Conservation (phyloP, 495 filamentous ascomycete genomes). For the Podospora tetraspora region DNA sequence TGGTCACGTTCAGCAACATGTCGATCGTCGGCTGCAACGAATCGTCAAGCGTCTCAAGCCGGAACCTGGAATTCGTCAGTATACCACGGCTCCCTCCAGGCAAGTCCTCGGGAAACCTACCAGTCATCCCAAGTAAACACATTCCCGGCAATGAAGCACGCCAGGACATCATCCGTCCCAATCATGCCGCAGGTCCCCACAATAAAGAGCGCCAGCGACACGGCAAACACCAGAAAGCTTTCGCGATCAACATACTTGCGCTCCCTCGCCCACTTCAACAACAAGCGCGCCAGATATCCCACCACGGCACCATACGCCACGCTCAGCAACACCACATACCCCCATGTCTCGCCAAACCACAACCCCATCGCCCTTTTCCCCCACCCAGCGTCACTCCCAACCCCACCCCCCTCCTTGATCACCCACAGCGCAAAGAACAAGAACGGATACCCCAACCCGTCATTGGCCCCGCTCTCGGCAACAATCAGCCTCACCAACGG, state of each 20-base stretch:
- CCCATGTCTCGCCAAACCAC: slow-evolving; percentile 88
- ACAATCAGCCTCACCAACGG: slow-evolving; percentile 80
- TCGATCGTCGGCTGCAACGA: slow-evolving; percentile 88
- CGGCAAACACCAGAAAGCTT: slow-evolving; percentile 73
- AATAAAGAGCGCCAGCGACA: slow-evolving; percentile 63
- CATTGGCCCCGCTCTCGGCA: slow-evolving; percentile 87
- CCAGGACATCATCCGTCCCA: slow-evolving; percentile 86
- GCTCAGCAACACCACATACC: slow-evolving; percentile 75
- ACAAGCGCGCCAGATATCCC: slow-evolving; percentile 74
- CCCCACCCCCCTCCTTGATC: slow-evolving; percentile 61
- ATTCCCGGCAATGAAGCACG: slow-evolving; percentile 92
- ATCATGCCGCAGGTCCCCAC: slow-evolving; percentile 83
- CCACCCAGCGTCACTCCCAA: slow-evolving; percentile 48
- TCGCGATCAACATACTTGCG: slow-evolving; percentile 81
- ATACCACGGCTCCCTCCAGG: background rate
- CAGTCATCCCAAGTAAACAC: slow-evolving; percentile 88
- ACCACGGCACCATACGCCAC: slow-evolving; percentile 69
- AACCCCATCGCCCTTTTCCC: slow-evolving; percentile 64
- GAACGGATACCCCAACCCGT: slow-evolving; percentile 91
- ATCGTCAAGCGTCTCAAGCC: slow-evolving; percentile 80
- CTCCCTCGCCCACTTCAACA: slow-evolving; percentile 80
- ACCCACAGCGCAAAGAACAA: slow-evolving; percentile 80
- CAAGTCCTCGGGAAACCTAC: background rate
- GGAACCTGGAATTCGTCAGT: slow-evolving; percentile 50
- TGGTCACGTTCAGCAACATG: slow-evolving; percentile 67